Percentiles rank a stretch among this genome's conserved stretches.
Evolutionary conservation across 1,139 yeast species (phyloP).

Genomic region (Yamadazyma membranifaciens): DNA sequence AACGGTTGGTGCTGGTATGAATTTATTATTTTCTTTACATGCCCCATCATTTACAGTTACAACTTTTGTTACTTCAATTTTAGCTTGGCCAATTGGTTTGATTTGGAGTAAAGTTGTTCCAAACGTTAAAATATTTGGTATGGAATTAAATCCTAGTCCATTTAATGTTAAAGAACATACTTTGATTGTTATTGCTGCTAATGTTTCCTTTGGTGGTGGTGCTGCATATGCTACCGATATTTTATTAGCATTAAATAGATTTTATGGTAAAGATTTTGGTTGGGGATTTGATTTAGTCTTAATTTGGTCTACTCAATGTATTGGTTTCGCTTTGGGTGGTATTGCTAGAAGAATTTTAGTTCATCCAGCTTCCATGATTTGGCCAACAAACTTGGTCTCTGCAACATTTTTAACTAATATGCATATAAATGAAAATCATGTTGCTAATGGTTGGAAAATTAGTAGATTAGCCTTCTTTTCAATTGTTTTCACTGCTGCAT

Average conservation of each 20-base stretch:
- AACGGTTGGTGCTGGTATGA: conserved; percentile 60
- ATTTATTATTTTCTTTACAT: conserved; percentile 59
- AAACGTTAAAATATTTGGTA: conserved; percentile 35
- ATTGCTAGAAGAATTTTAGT: conserved; percentile 54
- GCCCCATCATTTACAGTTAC: conserved; percentile 54
- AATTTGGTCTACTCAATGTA: conserved; percentile 54
- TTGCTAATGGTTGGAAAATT: conserved; percentile 44
- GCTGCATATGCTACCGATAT: conserved; percentile 64
- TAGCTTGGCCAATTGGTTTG: conserved; percentile 63
- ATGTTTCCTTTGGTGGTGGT: conserved; percentile 55
- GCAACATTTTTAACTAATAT: conserved; percentile 54
- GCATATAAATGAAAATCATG: conserved; percentile 59
- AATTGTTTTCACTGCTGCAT: conserved; percentile 26
- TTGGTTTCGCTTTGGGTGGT: conserved; percentile 69
- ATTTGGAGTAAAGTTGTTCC: conserved; percentile 44
- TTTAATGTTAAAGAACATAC: conserved; percentile 68
- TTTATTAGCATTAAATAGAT: conserved; percentile 52
- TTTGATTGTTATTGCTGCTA: conserved; percentile 55
- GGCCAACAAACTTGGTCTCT: conserved; percentile 60
- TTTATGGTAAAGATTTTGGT: conserved; percentile 42
- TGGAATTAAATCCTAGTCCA: conserved; percentile 56
- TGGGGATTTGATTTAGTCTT: conserved; percentile 46
- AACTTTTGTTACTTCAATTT: conserved; percentile 55
- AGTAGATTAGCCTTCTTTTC: conserved; percentile 36
- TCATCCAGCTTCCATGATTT: conserved; percentile 60